Evolutionary conservation across 2,329 filamentous ascomycete genomes (phyloP), one percentile per base, ranked within the genome.

Genomic region (Penicillium sp.): DNA sequence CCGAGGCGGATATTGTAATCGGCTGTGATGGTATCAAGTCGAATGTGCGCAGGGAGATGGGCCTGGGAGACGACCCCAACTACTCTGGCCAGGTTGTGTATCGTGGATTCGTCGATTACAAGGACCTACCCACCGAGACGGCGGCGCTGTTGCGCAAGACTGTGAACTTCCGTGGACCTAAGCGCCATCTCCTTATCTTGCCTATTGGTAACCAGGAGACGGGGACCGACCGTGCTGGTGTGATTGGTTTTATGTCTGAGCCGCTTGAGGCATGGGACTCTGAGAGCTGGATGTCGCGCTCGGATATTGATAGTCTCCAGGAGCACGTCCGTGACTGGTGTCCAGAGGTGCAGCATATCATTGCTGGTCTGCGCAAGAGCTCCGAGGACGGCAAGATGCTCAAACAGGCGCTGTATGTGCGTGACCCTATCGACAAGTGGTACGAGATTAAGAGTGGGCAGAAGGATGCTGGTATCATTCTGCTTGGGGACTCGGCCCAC

Each of bases 21-120:
- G 78, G 79, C 3, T 78, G 76, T 53, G 80, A 82, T 60, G 80
- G 80, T 2, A 77, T 82, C 60, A 79, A 79, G 65, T 81, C 79
- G 5, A 72, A 74, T 33, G 76, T 80, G 5, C 72, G 82, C 16
- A 53, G 38, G 19, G 57, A 63, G 31, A 65, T 72, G 48, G 67
- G 68, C 5, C 57, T 71, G 33, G 63, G 41, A 31, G 70, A 72
- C 43, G 50, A 61, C 4, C 70, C 70, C 2, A 70, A 66, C 31
- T 74, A 74, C 58, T 72, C 70, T 0, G 72, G 72, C 15, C 72
- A 74, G 60, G 69, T 74, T 44, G 72, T 73, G 2, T 74, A 75
- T 50, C 70, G 72, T n/a, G 72, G 72, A 1, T 73, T 72, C 46
- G 71, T 73, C 36, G 60, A 67, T 15, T 74, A 74, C 49, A 62